These are phyloP conservation scores for Yarrowia sp. DNA, from an alignment of 805 yeast species.

Conservation along the genomic window DNA sequence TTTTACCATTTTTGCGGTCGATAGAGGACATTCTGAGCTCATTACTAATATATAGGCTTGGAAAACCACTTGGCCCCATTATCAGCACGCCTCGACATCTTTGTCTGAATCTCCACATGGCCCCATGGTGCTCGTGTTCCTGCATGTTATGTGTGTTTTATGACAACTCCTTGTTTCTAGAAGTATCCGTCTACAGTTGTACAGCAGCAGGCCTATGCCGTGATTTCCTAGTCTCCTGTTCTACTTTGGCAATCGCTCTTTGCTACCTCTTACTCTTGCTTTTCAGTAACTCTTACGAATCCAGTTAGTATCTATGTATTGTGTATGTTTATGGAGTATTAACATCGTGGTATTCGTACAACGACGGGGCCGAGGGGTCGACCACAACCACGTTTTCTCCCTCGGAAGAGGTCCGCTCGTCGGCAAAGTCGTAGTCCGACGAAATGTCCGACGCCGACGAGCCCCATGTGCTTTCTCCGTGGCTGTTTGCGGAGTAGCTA, in stretches of 20 bases:
- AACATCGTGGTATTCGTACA: background rate
- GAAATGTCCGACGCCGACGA: slow-evolving; percentile 21
- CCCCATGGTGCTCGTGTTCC: too few species aligned
- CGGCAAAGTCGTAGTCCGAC: slow-evolving; percentile 17
- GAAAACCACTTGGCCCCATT: background rate
- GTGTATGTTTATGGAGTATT: background rate
- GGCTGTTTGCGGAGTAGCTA: slow-evolving; percentile 15
- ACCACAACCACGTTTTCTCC: slow-evolving; percentile 19
- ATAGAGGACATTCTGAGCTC: too few species aligned
- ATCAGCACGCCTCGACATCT: too few species aligned
- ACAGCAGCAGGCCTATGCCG: too few species aligned
- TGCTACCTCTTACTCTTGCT: too few species aligned
- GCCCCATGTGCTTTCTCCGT: slow-evolving; percentile 22
- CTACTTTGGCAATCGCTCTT: too few species aligned
- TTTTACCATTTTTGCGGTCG: background rate
- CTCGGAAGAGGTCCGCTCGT: slow-evolving; percentile 13
- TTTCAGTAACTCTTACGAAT: background rate
- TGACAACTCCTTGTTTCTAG: too few species aligned
- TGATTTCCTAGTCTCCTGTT: too few species aligned
- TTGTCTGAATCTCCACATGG: too few species aligned
- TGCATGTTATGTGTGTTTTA: too few species aligned
- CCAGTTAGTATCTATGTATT: slow-evolving; percentile 17
- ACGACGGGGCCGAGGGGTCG: slow-evolving; percentile 1
- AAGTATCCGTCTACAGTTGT: too few species aligned
- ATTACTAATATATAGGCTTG: background rate